Conservation (phyloP, 345 rosid genomes). For the Streptanthus diversifolius region DNA sequence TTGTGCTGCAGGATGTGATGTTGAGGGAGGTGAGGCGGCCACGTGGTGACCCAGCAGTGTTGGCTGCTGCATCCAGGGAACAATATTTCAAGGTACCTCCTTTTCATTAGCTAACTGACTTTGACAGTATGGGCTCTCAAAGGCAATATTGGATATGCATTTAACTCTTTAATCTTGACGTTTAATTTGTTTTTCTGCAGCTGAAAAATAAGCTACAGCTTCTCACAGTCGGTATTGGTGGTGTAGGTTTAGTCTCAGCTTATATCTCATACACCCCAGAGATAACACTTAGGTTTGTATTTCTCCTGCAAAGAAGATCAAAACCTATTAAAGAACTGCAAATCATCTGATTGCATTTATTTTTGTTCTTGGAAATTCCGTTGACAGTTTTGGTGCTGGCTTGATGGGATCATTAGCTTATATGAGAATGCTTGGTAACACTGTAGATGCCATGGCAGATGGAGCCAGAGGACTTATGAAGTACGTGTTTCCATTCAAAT, state of each 20-base stretch:
- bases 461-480: slow-evolving; percentile 78
- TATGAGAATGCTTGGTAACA: slow-evolving; percentile 82
- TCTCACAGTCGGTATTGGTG: slow-evolving; percentile 73
- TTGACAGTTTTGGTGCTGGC: slow-evolving; percentile 74
- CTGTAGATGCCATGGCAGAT: slow-evolving; percentile 83
- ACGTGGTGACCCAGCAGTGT: slow-evolving; percentile 65
- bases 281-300: slow-evolving; percentile 76
- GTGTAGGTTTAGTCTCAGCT: slow-evolving; percentile 81
- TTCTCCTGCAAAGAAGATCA: background rate
- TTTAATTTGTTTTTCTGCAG: slow-evolving; percentile 47
- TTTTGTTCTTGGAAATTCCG: background rate
- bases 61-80: slow-evolving; percentile 79
- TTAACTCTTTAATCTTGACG: background rate
- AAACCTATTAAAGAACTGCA: background rate
- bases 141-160: background rate
- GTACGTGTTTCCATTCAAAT: slow-evolving; percentile 40
- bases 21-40: slow-evolving; percentile 58
- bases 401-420: slow-evolving; percentile 73
- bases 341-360: background rate
- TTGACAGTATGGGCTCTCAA: background rate
- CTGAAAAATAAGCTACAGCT: slow-evolving; percentile 65
- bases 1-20: slow-evolving; percentile 57
- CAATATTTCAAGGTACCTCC: slow-evolving; percentile 62
- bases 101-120: background rate
- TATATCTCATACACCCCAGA: slow-evolving; percentile 82